These are phyloP conservation scores for Salix caprea DNA, from an alignment of 345 rosid genomes.

Conservation along the genomic window DNA sequence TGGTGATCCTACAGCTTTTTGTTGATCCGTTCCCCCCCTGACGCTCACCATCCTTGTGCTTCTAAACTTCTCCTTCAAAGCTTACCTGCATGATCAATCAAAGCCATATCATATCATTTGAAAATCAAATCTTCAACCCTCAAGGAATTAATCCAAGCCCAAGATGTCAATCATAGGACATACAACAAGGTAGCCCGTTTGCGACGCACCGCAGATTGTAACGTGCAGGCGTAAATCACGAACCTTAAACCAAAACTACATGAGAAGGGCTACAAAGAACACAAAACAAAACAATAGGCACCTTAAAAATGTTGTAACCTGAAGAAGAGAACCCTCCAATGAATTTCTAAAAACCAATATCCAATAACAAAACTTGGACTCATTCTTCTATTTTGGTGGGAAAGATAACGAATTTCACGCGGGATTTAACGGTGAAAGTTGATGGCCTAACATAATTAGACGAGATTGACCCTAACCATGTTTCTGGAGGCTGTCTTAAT, in stretches of 20 bases:
- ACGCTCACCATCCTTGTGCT: conserved; percentile 46
- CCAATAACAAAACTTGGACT: background rate
- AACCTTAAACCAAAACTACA: background rate
- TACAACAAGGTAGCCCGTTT: background rate
- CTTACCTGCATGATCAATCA: background rate
- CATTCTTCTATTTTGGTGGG: background rate
- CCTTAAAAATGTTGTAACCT: background rate
- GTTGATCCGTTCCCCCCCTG: conserved; percentile 20
- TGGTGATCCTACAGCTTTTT: conserved; percentile 13
- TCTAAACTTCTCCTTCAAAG: background rate
- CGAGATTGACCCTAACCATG: background rate
- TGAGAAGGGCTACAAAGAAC: background rate
- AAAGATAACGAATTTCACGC: background rate
- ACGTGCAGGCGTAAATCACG: too few relatives aligned
- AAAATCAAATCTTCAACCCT: background rate
- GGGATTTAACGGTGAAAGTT: background rate
- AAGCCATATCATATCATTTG: background rate
- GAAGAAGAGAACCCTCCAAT: background rate
- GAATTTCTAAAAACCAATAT: background rate
- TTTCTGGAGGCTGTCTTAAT: background rate
- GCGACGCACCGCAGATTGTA: too few relatives aligned
- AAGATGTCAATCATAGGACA: background rate
- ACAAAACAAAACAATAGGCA: background rate
- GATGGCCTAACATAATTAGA: background rate
- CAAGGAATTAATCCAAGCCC: background rate